A percentile compares a stretch with the other conserved stretches of the same genome.
Conservation (phyloP, 2,329 filamentous ascomycete genomes). For the Rasamsonia emersonii region DNA sequence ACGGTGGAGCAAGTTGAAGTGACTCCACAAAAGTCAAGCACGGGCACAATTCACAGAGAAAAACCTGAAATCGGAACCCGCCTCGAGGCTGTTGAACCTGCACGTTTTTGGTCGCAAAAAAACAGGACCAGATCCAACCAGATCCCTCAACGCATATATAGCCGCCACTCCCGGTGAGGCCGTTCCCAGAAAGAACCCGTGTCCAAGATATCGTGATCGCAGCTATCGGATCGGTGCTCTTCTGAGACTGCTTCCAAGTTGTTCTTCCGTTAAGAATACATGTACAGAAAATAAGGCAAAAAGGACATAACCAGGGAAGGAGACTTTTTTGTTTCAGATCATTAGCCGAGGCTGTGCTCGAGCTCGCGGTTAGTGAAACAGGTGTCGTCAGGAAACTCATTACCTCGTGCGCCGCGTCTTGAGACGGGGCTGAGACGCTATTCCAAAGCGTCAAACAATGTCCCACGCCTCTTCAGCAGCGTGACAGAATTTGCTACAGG, state of each 20-base stretch:
- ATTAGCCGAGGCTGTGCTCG: slow-evolving; percentile 4
- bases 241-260: no score
- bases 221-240: slow-evolving; percentile 28
- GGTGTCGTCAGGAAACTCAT: slow-evolving; percentile 18
- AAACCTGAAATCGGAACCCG: slow-evolving; percentile 44
- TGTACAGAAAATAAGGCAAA: slow-evolving; percentile 3
- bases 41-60: slow-evolving; percentile 25
- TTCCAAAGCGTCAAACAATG: slow-evolving; percentile 59
- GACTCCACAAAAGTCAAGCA: slow-evolving; percentile 24
- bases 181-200: slow-evolving; percentile 16
- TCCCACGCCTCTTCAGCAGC: slow-evolving; percentile 95
- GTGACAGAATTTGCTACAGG: slow-evolving; percentile 99
- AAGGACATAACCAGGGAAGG: background rate
- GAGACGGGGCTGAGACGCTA: background rate
- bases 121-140: slow-evolving; percentile 66
- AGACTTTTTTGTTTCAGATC: background rate
- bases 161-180: slow-evolving; percentile 9
- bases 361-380: slow-evolving; percentile 11
- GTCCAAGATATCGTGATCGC: slow-evolving; percentile 65
- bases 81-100: slow-evolving; percentile 62
- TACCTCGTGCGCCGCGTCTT: slow-evolving; percentile 17
- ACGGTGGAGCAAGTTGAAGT: slow-evolving; percentile 57
- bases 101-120: slow-evolving; percentile 74
- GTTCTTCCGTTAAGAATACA: no score
- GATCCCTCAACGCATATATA: slow-evolving; percentile 51